A percentile compares a stretch with the other conserved stretches of the same genome.
These are phyloP conservation scores for Symbiodinium pilosum DNA, from an alignment of 73 alveolate species.

Conservation along the genomic window DNA sequence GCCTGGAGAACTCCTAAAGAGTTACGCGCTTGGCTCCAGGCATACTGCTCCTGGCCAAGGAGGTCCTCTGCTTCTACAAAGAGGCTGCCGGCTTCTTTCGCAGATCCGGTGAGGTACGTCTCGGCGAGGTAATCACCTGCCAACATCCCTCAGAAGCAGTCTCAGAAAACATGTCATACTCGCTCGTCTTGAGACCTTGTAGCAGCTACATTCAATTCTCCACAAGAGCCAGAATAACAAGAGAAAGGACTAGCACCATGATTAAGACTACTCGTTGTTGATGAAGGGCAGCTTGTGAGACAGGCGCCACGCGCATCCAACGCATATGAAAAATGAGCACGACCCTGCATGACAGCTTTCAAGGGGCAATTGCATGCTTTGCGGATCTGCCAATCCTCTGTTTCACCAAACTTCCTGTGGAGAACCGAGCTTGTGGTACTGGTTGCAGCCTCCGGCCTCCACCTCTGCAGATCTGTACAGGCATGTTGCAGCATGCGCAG, in stretches of 20 bases:
- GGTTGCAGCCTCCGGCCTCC: conserved; percentile 4
- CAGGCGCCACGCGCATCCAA: neutral
- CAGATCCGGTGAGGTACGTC: conserved; percentile 20
- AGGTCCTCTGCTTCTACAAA: conserved; percentile 72
- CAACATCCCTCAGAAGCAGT: no score
- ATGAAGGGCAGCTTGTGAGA: neutral
- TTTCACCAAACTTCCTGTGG: neutral
- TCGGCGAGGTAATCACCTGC: conserved; percentile 60
- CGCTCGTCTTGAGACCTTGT: no score
- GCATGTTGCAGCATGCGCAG: conserved; percentile 12
- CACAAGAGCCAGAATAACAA: no score
- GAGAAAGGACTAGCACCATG: no score
- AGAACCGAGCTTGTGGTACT: no score
- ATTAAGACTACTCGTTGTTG: no score
- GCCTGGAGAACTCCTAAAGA: neutral
- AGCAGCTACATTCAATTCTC: no score
- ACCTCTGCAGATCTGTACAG: conserved; percentile 32
- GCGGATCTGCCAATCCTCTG: neutral
- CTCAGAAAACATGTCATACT: no score
- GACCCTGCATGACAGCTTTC: no score
- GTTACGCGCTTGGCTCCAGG: neutral
- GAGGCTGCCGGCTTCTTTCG: neutral
- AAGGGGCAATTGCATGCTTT: no score
- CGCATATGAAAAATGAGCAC: no score
- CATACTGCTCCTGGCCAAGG: conserved; percentile 55